Base-by-base conservation (phyloP, 192 early-diverging fungal species). In the Chytriomyces confervae region DNA sequence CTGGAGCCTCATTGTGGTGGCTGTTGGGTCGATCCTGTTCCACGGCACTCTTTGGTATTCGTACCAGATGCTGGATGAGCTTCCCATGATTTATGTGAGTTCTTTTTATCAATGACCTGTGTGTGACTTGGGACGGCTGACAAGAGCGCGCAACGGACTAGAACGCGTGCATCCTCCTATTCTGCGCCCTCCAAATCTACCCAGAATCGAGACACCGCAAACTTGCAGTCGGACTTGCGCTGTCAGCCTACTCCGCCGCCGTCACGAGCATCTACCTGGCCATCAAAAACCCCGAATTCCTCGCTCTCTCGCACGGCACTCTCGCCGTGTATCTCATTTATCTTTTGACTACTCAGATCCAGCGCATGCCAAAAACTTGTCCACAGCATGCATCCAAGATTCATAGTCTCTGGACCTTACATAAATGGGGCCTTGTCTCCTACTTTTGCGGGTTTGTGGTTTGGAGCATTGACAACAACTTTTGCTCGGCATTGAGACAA, bases 11-110 rank as follows among this genome's bases (percentile, higher is more conserved):
- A 77, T 90, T 29, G 57, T 93, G 10, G 87, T 95, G 62, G 93
- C 92, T 20, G 78, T 90, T 49, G 93, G 93, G 46, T 91, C 89
- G 66, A 92, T 91, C 84, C 79, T 86, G 29, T 93, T 94, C 85
- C 94, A 94, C 79, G 92, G 90, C 85, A 94, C 94, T 6, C 81
- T 95, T 45, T 79, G 84, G 62, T 92, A 62, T 60, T 50, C 45
- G 3, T 69, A 57, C 7, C 72, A 74, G 45, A 74, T 74, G 72
- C 13, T 74, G 72, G 94, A 95, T 80, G 94, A 95, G 81, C 80
- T 95, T 44, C 94, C 94, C 63, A 95, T 88, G 87, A 84, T 75
- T 18, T 81, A 65, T 11, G 43, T 72, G 23, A 78, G 50, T 50
- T 27, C 67, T 47, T 47, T 65, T 65, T n/a, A 36, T 36, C 36